Conservation (phyloP, 257 asterid species). For the Gynochthodes officinalis region DNA sequence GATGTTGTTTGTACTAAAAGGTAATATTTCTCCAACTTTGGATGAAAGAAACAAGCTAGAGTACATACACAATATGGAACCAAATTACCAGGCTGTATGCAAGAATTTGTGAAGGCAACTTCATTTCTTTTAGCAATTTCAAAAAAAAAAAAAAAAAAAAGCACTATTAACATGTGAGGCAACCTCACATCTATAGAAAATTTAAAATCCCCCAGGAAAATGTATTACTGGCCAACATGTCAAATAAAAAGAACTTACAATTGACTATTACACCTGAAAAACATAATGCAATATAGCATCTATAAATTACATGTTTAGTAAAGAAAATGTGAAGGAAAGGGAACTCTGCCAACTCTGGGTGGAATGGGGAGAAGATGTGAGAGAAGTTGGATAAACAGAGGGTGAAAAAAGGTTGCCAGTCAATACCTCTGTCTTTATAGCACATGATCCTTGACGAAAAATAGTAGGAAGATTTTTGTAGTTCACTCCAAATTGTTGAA, state of each 20-base stretch:
- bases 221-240: neutral
- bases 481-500: conserved; percentile 61
- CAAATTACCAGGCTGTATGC: neutral
- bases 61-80: neutral
- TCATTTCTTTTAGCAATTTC: too few species aligned
- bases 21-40: neutral
- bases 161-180: neutral
- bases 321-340: neutral
- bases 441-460: conserved; percentile 92
- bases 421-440: conserved; percentile 57
- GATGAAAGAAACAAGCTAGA: neutral
- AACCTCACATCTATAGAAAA: neutral
- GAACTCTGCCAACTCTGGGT: neutral
- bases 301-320: neutral
- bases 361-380: neutral
- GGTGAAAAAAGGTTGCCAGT: conserved; percentile 6
- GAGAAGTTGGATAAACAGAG: conserved; percentile 4
- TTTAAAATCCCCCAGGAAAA: neutral
- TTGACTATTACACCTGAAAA: neutral
- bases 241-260: neutral
- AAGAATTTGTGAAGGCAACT: neutral
- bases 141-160: too few species aligned
- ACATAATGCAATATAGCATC: neutral
- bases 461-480: conserved; percentile 67
- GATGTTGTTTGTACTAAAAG: neutral